Evolutionary conservation across 129 eudicot species (phyloP), one percentile per base, ranked within the genome.

Genomic region (Pseudognaphalium luteoalbum): DNA sequence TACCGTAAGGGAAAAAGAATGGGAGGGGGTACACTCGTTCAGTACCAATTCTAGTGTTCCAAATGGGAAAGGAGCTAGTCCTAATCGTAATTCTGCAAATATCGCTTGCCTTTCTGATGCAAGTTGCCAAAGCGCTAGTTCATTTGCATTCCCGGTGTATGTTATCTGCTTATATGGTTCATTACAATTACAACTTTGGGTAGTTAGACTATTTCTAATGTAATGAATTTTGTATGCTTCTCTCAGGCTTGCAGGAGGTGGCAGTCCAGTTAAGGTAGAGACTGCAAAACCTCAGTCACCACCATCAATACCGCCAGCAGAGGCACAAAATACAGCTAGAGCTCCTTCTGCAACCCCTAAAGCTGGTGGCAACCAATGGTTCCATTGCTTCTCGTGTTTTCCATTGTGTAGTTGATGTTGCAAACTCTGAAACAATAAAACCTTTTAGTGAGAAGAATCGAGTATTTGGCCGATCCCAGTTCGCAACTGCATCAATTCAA

Each of bases 91-190:
- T 56, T 83, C 92, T 71, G 76, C 76, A 71, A 71, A n/a, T 5
- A n/a, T 54, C 54, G 61, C 50, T 71, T 54, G 76, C 50, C 64
- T 52, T 30, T 71, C 76, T 32, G 75, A 90, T 68, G 87, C 72
- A 47, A 87, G 92, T 70, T 85, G 84, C 34, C 70, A 76, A 37
- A 88, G 96, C 76, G 15, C 71, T 37, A 69, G 57, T 39, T 88
- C 97, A 62, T 88, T 86, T 76, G 91, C 97, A 47, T 91, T 91
- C 74, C 93, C 86, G 50, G 75, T 86, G 93, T 91, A 88, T 82
- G 93, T 57, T 70, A 22, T 25, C 61, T 44, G 5, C 17, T 44
- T 44, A 44, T n/a, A 72, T 28, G 33, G 8, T 52, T 5, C 39
- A 25, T 56, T 4, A 76, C 52, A 22, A 58, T 47, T 32, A 5